Evolutionary conservation across 2,329 filamentous ascomycete genomes (phyloP).

Genomic region (Trichoderma koningii): DNA sequence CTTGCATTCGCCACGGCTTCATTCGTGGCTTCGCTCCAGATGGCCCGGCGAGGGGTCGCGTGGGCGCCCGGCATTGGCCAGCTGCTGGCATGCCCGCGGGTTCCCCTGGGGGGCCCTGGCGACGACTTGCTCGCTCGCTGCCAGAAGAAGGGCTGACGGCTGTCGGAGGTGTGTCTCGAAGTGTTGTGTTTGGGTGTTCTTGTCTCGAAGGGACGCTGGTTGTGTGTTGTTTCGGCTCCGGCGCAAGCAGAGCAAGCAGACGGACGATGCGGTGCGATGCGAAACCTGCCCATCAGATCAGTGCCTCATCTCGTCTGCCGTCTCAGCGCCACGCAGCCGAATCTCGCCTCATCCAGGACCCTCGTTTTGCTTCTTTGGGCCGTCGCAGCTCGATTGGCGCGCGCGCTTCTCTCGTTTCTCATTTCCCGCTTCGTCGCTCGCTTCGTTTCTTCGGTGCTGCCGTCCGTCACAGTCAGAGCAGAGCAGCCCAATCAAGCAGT

Average conservation of each 20-base stretch:
- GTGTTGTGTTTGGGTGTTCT: too few species aligned
- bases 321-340: slow-evolving; percentile 15
- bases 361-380: slow-evolving; percentile 23
- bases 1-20: slow-evolving; percentile 36
- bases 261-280: neutral
- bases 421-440: neutral
- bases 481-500: too few species aligned
- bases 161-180: too few species aligned
- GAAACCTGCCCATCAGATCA: neutral
- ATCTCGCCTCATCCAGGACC: slow-evolving; percentile 8
- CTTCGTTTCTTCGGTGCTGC: neutral
- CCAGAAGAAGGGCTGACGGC: too few species aligned
- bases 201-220: too few species aligned
- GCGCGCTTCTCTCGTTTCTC: slow-evolving; percentile 8
- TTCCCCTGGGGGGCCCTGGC: slow-evolving; percentile 5
- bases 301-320: too few species aligned
- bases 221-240: neutral
- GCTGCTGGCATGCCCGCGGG: slow-evolving; percentile 10
- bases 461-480: neutral
- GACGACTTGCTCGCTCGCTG: too few species aligned
- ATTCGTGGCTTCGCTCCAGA: slow-evolving; percentile 36
- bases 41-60: slow-evolving; percentile 34
- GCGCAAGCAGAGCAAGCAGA: slow-evolving; percentile 5
- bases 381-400: slow-evolving; percentile 12
- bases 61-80: slow-evolving; percentile 41